A percentile compares a stretch with the other conserved stretches of the same genome.
phyloP scores from a whole-genome alignment of 2,329 filamentous ascomycete genomes.

The Aspergillus cejpii region DNA sequence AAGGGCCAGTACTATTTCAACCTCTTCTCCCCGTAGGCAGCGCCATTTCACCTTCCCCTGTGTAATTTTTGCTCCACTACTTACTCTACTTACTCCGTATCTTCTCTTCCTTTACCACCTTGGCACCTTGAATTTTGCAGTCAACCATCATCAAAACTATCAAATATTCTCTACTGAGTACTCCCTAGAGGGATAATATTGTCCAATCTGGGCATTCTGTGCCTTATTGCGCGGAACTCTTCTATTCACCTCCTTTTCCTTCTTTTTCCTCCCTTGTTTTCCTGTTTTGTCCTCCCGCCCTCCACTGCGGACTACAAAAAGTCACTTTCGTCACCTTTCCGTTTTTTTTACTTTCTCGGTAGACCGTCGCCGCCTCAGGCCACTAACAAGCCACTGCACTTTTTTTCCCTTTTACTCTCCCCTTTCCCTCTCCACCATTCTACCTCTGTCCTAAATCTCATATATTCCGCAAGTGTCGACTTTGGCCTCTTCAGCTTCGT shows the following conservation, averaged over 20 bases:
- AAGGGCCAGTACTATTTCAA: conserved; percentile 20
- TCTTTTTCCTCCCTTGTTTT: conserved; percentile 6
- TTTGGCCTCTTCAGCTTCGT: conserved; percentile 22
- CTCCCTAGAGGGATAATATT: conserved; percentile 11
- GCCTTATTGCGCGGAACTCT: conserved; percentile 12
- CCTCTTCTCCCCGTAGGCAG: conserved; percentile 15
- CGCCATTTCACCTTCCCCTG: conserved; percentile 12
- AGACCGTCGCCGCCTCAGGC: conserved; percentile 17
- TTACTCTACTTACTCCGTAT: conserved; percentile 3
- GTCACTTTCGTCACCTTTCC: conserved; percentile 20
- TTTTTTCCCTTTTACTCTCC: conserved; percentile 14
- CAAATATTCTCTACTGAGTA: conserved; percentile 16
- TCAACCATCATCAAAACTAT: conserved; percentile 9
- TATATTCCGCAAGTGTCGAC: conserved; percentile 8
- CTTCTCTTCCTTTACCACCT: no score
- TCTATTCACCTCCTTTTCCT: conserved; percentile 4
- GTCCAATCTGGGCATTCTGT: conserved; percentile 21
- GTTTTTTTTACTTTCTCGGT: conserved; percentile 1
- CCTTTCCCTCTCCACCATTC: conserved; percentile 3
- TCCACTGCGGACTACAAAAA: conserved; percentile 4
- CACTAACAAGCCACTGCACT: conserved; percentile 16
- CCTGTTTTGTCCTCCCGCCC: conserved; percentile 1
- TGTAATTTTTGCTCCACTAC: conserved; percentile 5
- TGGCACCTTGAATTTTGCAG: conserved; percentile 7
- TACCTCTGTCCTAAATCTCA: conserved; percentile 6